Evolutionary conservation across 805 yeast genomes (phyloP).

Genomic region (Candida golubevii): DNA sequence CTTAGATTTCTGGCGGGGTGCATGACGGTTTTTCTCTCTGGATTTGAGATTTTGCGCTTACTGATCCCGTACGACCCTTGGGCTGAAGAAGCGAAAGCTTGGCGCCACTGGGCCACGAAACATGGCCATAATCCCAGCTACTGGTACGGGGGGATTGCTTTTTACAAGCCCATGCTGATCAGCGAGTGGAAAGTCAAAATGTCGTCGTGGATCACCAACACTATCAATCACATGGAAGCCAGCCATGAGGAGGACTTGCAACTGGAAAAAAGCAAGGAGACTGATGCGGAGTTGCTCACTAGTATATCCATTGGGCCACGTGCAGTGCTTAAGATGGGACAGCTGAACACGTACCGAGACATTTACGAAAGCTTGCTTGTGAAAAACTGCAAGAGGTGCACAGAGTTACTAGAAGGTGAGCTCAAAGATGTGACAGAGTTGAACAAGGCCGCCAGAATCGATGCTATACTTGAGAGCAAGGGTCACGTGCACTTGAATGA

Average conservation of each 20-base stretch:
- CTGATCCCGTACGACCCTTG: conserved; percentile 57
- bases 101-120: conserved; percentile 46
- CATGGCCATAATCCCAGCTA: conserved; percentile 46
- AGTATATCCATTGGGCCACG: conserved; percentile 16
- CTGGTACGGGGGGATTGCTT: conserved; percentile 67
- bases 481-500: conserved; percentile 22
- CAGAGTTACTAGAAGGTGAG: conserved; percentile 22
- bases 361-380: conserved; percentile 25
- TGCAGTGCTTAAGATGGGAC: conserved; percentile 14
- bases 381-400: conserved; percentile 20
- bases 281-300: conserved; percentile 7
- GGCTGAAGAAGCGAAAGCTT: conserved; percentile 60
- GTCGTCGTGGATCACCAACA: conserved; percentile 14
- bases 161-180: conserved; percentile 48
- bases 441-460: conserved; percentile 35
- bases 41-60: conserved; percentile 53
- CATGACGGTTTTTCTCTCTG: conserved; percentile 47
- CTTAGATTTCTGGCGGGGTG: conserved; percentile 18
- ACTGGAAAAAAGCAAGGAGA: not conserved
- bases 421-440: conserved; percentile 31
- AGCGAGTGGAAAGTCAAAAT: conserved; percentile 31
- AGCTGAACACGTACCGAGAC: conserved; percentile 18
- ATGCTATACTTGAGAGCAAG: conserved; percentile 31
- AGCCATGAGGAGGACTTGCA: not conserved
- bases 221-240: conserved; percentile 12